phyloP scores from a whole-genome alignment of 352 stramenopile species.

The Globisporangium heterothallicum region DNA sequence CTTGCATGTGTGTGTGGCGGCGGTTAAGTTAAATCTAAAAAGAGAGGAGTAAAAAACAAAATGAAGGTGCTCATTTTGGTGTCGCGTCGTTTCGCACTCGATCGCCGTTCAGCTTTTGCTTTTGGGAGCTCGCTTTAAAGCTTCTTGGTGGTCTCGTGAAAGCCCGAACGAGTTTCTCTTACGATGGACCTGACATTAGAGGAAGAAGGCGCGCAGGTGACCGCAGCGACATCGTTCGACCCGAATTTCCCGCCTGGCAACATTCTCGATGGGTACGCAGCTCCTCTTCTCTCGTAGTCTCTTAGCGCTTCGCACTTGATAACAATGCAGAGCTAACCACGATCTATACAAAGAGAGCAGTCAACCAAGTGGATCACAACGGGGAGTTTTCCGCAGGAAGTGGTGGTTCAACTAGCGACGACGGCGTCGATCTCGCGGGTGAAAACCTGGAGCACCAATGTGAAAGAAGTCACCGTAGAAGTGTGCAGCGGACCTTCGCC shows the following conservation, averaged over 20 bases:
- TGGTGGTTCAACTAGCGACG: conserved; percentile 75
- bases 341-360: conserved; percentile 33
- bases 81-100: conserved; percentile 8
- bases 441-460: conserved; percentile 76
- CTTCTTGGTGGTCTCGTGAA: too few species aligned
- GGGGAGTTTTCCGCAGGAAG: conserved; percentile 74
- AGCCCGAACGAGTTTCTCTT: background rate
- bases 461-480: conserved; percentile 69
- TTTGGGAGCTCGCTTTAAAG: too few species aligned
- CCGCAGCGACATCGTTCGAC: conserved; percentile 73
- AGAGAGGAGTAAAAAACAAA: conserved; percentile 3
- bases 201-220: conserved; percentile 78
- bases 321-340: conserved; percentile 28
- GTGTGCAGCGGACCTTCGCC: conserved; percentile 59
- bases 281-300: background rate
- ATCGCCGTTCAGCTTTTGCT: background rate
- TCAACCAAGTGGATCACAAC: conserved; percentile 80
- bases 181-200: conserved; percentile 78
- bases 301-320: background rate
- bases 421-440: conserved; percentile 68
- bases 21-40: conserved; percentile 11
- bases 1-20: conserved; percentile 3
- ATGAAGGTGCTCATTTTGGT: background rate
- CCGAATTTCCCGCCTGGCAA: conserved; percentile 60
- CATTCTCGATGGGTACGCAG: conserved; percentile 67